These are phyloP conservation scores for Nakaseomyces sp. DNA, from an alignment of 1,139 yeast genomes.

Conservation along the genomic window DNA sequence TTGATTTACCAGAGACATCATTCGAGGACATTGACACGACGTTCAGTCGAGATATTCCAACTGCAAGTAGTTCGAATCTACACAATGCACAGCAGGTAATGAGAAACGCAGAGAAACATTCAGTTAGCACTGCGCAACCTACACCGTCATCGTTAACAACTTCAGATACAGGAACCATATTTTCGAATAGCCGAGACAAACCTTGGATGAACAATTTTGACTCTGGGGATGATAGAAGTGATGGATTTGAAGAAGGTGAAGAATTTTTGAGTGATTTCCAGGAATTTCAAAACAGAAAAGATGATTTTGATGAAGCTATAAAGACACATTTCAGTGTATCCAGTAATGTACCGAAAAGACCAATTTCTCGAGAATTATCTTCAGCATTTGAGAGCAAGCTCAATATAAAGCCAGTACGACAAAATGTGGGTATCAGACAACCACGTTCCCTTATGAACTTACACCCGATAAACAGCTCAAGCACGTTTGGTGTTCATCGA, in stretches of 20 bases:
- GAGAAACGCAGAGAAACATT: conserved; percentile 4
- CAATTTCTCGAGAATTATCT: conserved; percentile 7
- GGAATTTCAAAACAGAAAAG: conserved; percentile 23
- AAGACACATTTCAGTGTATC: conserved; percentile 15
- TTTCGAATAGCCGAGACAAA: conserved; percentile 15
- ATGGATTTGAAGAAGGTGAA: conserved; percentile 17
- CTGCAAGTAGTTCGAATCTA: conserved; percentile 4
- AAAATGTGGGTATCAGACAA: conserved; percentile 15
- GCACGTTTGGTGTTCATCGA: neutral
- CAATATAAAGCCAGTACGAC: conserved; percentile 9
- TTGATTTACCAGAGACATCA: conserved; percentile 25
- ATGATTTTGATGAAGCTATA: conserved; percentile 23
- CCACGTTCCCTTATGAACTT: conserved; percentile 28
- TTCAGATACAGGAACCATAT: conserved; percentile 25
- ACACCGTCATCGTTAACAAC: conserved; percentile 26
- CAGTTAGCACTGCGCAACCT: conserved; percentile 9
- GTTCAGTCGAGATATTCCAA: conserved; percentile 13
- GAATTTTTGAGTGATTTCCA: conserved; percentile 26
- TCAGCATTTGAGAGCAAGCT: conserved; percentile 13
- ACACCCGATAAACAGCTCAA: conserved; percentile 10
- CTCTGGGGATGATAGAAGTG: conserved; percentile 16
- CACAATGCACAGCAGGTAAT: conserved; percentile 7
- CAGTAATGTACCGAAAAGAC: conserved; percentile 8
- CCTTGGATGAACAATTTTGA: conserved; percentile 1
- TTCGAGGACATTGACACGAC: conserved; percentile 30